Evolutionary conservation across 208 protist genomes (phyloP).

Genomic region (Leishmania mexicana): DNA sequence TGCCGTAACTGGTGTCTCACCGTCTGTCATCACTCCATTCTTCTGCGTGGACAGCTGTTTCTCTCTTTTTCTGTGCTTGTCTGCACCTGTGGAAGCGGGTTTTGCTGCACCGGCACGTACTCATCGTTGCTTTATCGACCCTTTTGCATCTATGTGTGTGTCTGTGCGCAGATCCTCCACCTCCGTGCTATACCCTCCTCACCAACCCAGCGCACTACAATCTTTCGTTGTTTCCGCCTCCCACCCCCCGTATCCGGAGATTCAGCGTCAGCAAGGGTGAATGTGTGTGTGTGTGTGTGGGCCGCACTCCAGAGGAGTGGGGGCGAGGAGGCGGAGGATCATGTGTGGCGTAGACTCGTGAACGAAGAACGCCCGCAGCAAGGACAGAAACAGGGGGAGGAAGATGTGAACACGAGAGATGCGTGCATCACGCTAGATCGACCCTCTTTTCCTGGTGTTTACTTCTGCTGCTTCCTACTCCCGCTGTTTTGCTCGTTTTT

Average conservation of each 20-base stretch:
- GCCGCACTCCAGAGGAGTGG: neutral
- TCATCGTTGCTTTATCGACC: conserved; percentile 12
- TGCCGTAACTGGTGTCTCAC: neutral
- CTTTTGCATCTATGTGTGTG: neutral
- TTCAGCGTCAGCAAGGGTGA: neutral
- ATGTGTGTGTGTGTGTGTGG: neutral
- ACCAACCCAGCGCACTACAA: neutral
- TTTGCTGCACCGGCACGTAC: neutral
- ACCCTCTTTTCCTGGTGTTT: neutral
- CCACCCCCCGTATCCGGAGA: neutral
- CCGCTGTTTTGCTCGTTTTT: neutral
- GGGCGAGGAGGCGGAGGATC: neutral
- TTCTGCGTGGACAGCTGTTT: neutral
- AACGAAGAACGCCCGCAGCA: neutral
- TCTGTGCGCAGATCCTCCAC: neutral
- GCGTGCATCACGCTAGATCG: neutral
- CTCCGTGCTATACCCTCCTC: neutral
- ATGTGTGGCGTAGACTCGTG: neutral
- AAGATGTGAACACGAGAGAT: neutral
- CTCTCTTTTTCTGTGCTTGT: neutral
- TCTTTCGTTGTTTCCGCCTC: too few relatives aligned
- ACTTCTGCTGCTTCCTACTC: neutral
- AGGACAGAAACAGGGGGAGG: neutral
- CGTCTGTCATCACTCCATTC: neutral
- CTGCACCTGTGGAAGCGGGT: neutral